Base-by-base conservation (phyloP, 805 yeast species). In the Kodamaea kakaduensis region DNA sequence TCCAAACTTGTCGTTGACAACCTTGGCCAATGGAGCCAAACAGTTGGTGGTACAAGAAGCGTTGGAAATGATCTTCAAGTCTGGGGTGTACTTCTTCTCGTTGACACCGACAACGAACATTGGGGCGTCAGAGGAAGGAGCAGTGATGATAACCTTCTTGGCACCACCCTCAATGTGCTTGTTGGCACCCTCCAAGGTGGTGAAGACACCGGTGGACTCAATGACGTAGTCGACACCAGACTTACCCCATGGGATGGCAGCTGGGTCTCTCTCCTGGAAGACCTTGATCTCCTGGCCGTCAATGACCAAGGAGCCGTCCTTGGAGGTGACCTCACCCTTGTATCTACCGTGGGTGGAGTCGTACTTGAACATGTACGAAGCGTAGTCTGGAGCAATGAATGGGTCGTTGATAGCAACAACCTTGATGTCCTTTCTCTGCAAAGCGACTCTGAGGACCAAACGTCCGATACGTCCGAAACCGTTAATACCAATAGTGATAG, bases 11-110 rank as follows among this genome's bases (percentile, higher is more conserved):
- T 58, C 61, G 51, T 58, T 53, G 47, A 58, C 50, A 34, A 58
- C 61, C 53, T 58, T 58, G 48, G 63, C 63, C 46, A 58, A 56
- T 42, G 61, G 61, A 42, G 63, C 63, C 52, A 58, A 56, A 47
- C 63, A 56, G 52, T 58, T 58, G 46, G 63, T 58, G 48, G 63
- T 58, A 52, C 63, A 58, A 31, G 63, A 58, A 37, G 63, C 63
- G 51, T 58, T 58, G 38, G 63, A 58, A 31, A 58, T 48, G 34
- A 58, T 58, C 44, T 46, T 49, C 40, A 56, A 47, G 49, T 57
- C 61, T 34, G 60, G 46, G 25, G 63, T 55, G 54, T 58, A 58
- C 45, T 52, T 47, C 20, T 58, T 55, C 42, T 52, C 55, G 46
- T 58, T 58, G 37, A 58, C 63, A 46, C 63, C 63, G 21, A 58